Conservation (phyloP, 495 filamentous ascomycete species). For the Aspergillus biplanus region DNA sequence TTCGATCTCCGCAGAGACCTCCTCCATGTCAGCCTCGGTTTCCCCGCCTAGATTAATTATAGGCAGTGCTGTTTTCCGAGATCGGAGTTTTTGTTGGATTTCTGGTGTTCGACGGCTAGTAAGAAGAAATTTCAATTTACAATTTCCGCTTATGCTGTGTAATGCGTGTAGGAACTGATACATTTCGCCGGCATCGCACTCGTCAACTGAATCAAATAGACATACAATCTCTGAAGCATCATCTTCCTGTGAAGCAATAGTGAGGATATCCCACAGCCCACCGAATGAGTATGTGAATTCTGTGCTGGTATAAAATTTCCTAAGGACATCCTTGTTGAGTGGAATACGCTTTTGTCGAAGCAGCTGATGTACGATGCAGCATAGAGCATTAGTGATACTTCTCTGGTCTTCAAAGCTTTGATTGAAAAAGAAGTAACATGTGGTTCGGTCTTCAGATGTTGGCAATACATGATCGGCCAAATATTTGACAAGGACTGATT, state of each 20-base stretch:
- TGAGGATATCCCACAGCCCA: background rate
- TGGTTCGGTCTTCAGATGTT: background rate
- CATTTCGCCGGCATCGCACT: background rate
- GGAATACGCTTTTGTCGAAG: slow-evolving; percentile 33
- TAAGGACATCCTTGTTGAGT: slow-evolving; percentile 29
- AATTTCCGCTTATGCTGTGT: background rate
- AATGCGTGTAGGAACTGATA: background rate
- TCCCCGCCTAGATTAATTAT: slow-evolving; percentile 37
- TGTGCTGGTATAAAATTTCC: slow-evolving; percentile 4
- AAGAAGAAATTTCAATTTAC: slow-evolving; percentile 1
- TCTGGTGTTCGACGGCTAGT: background rate
- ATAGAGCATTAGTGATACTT: slow-evolving; percentile 34
- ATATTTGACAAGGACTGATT: slow-evolving; percentile 45
- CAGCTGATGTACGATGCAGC: slow-evolving; percentile 45
- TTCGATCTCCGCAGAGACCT: slow-evolving; percentile 43
- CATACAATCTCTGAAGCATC: background rate
- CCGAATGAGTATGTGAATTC: background rate
- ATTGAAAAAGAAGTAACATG: slow-evolving; percentile 55
- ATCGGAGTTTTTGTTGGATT: background rate
- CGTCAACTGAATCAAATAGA: background rate
- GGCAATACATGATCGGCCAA: slow-evolving; percentile 36
- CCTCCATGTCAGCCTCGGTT: slow-evolving; percentile 28
- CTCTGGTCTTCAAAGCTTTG: slow-evolving; percentile 39
- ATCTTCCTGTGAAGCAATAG: background rate
- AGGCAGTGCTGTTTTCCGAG: background rate